Evolutionary conservation across 1,284 basidiomycete genomes (phyloP), one percentile per base, ranked within the genome.

Genomic region (Fomitopsis pinicola): DNA sequence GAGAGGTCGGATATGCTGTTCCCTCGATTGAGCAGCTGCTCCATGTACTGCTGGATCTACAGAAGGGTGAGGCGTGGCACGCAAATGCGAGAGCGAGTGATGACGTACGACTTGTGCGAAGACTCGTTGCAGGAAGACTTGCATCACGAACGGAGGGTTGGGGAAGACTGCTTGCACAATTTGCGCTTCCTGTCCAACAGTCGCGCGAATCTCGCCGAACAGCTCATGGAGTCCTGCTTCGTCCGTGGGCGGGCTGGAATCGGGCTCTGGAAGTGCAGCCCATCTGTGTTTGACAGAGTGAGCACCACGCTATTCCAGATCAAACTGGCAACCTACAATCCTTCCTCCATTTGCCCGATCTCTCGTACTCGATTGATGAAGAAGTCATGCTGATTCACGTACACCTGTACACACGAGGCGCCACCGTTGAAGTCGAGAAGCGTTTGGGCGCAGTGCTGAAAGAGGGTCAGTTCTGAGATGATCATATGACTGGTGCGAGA

Each of bases 331-430:
- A 77, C 87, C 60, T 70, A 94, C 91, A 96, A 71, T 35, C 83
- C 79, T 63, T 86, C 84, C 56, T 85, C 83, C 59, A 78, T 78
- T 50, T 81, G 77, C 65, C 80, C 82, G 44, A 79, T 80, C 62
- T 88, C 89, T 46, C 85, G 83, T 46, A 89, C 84, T 59, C 91
- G 86, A 71, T 97, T 97, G 72, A 98, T 97, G 80, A 98, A 98
- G 79, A 98, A 98, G 74, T 99, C 97, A 72, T 99, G 97, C 75
- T 99, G 97, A 70, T 99, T 99, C 64, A 99, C 97, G 72, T 99
- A 99, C 35, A 99, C 94, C 75, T 98, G 96, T 5, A 99, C 93
- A 72, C 97, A 99, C 5, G 94, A 96, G 42, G 91, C 83, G 10
- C 97, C 97, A 3, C 97, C 97, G 69, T 99, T 99, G 80, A 99